Evolutionary conservation across 1,284 basidiomycete species (phyloP).

Genomic region (Trichosporon ovoides): DNA sequence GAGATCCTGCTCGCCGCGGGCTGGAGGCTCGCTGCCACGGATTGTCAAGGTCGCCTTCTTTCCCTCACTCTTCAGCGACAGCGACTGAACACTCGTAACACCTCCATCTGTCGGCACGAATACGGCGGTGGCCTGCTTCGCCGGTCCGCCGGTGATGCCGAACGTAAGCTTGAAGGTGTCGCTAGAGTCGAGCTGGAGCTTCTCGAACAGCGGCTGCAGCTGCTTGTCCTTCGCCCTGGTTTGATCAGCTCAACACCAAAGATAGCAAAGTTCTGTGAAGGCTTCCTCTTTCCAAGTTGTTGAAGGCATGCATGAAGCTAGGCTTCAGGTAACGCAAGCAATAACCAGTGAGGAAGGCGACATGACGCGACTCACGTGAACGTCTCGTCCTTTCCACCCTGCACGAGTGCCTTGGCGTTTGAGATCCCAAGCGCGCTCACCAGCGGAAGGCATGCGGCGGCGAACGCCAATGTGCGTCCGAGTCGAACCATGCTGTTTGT

Average conservation of each 20-base stretch:
- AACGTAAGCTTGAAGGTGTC: conserved; percentile 8
- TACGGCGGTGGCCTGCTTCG: neutral
- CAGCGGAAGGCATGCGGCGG: conserved; percentile 1
- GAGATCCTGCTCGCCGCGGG: conserved; percentile 16
- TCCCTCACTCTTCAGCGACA: neutral
- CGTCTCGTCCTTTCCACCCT: conserved; percentile 36
- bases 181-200: neutral
- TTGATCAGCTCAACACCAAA: neutral
- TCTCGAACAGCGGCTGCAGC: neutral
- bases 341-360: too few relatives aligned
- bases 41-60: conserved; percentile 29
- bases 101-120: neutral
- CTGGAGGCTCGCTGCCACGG: conserved; percentile 23
- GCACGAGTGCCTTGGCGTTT: conserved; percentile 33
- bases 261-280: too few relatives aligned
- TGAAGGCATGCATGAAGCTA: too few relatives aligned
- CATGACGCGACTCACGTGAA: conserved; percentile 28
- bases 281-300: too few relatives aligned
- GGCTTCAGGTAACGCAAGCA: too few relatives aligned
- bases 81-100: neutral
- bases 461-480: neutral
- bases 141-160: neutral
- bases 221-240: neutral
- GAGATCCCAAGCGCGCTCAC: conserved; percentile 30
- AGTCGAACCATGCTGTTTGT: neutral